Base-by-base conservation (phyloP, 1,284 basidiomycete genomes). In the Polyporus tsugae region DNA sequence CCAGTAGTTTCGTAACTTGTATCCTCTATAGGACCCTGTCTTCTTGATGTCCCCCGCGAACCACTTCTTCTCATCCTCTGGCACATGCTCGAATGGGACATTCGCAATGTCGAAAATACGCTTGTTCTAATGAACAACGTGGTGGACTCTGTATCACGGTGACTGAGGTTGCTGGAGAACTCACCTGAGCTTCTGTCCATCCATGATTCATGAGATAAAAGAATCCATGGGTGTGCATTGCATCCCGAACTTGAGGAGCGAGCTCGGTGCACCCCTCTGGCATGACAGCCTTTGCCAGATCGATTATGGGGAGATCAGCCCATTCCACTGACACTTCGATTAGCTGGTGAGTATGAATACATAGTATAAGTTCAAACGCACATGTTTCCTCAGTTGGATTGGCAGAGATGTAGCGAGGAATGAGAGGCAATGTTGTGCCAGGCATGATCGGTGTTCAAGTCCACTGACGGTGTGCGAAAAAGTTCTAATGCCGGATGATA, bases 241-340 rank as follows among this genome's bases (percentile, higher is more conserved):
- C 91, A 67, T 88, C 81, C 42, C 84, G 83, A 7, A 88, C 81
- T 73, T 86, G 81, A 25, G 77, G 72, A 0, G 86, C 84, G 1
- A 91, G 82, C 62, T 80, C 78, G 1, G 76, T 75, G 42, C 85
- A 83, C 4, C n/a, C 84, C 65, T 87, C 85, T 0, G 79, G 77
- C 0, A 81, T 87, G 9, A 75, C 72, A 35, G 82, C 81, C 61
- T 84, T 84, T 39, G 87, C 81, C 11, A 93, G 78, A 74, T 93
- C 91, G 67, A 93, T 85, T 60, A 87, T 82, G 19, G 88, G 83
- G 25, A 93, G 83, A 57, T 91, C 85, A 0, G 89, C 91, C 81
- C 88, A 91, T 49, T 90, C 85, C 78, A 90, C 89, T 91, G 58
- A n/a, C n/a, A n/a, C n/a, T n/a, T n/a, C 33, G 4, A 29, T 2